Evolutionary conservation across 2,329 filamentous ascomycete species (phyloP).

Genomic region (Teratosphaeria zuluensis): DNA sequence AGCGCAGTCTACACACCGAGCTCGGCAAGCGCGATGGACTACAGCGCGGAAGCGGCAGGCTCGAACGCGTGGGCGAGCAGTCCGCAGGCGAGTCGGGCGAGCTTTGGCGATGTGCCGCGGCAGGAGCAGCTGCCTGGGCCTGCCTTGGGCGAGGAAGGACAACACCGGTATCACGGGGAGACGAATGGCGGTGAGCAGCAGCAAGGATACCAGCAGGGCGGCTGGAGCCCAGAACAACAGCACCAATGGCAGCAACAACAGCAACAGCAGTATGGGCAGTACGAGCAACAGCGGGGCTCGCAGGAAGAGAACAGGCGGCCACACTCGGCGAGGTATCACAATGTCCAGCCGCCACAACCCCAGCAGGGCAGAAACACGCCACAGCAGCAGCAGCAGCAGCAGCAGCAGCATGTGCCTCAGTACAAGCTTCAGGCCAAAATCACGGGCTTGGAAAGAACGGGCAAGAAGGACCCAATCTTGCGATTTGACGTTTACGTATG

Average conservation of each 20-base stretch:
- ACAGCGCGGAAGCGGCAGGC: conserved; percentile 43
- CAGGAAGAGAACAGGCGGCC: conserved; percentile 21
- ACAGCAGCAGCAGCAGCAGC: conserved; percentile 25
- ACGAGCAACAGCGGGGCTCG: conserved; percentile 14
- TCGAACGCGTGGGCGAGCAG: conserved; percentile 56
- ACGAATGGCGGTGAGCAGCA: conserved; percentile 17
- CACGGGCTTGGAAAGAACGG: conserved; percentile 81
- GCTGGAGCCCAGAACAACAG: conserved; percentile 25
- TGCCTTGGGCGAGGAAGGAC: conserved; percentile 10
- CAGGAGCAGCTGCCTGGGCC: conserved; percentile 19
- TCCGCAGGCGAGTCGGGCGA: conserved; percentile 41
- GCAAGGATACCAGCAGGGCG: conserved; percentile 21
- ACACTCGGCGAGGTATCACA: conserved; percentile 22
- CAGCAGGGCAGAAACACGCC: conserved; percentile 5
- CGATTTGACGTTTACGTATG: conserved; percentile 94
- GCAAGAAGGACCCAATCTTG: conserved; percentile 89
- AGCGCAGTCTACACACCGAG: not conserved
- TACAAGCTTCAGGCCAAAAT: conserved; percentile 85
- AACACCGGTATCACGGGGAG: not conserved
- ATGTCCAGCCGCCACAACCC: conserved; percentile 11
- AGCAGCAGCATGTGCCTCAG: conserved; percentile 24
- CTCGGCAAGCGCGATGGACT: conserved; percentile 47
- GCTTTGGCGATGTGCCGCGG: conserved; percentile 30
- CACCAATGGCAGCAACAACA: conserved; percentile 20
- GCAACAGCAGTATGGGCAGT: conserved; percentile 30